Evolutionary conservation across 306 rosid genomes (phyloP), one percentile per base, ranked within the genome.

Genomic region (Styphnolobium japonicum): DNA sequence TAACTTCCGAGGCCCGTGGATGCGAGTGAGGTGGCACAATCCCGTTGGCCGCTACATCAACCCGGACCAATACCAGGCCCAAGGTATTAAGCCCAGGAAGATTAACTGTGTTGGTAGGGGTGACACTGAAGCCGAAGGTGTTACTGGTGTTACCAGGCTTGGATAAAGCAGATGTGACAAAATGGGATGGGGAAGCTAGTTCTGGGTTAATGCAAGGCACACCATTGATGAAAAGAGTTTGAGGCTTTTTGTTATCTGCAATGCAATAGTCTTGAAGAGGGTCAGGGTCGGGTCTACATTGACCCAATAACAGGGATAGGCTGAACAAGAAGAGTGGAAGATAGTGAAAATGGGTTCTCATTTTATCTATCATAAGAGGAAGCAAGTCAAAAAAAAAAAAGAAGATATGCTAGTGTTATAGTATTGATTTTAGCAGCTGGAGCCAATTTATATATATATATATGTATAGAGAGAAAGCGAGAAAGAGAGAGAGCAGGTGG

Each of bases 51-150:
- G 56, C 88, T 1, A 90, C 49, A 60, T 91, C 98, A 0, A 87
- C 40, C 5, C 93, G 88, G 81, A 76, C 89, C 88, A 91, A 9
- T 0, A 87, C 52, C 10, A 91, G 42, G 75, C 95, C 98, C 90
- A 91, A 21, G 0, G 98, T 93, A 87, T 93, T 93, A 31, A 91
- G 83, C 81, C 97, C 97, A 1, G 97, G 93, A 22, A 93, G 83
- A 11, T 90, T 90, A 3, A 42, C 39, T 0, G 82, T 79, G 80
- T 36, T 86, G 4, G 93, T 83, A 0, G 70, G 23, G 1, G 90
- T 88, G 5, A 77, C 82, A 11, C 82, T 88, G 73, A 83, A 90
- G 1, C 98, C 98, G 2, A 63, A 81, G 0, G 0, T 29, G 75
- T 80, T 84, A 9, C 66, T 73, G 0, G 94, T 73, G 80, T 86